A percentile compares a stretch with the other conserved stretches of the same genome.
Evolutionary conservation across 257 asterid species (phyloP).

Genomic region (Solanum bukasovii): DNA sequence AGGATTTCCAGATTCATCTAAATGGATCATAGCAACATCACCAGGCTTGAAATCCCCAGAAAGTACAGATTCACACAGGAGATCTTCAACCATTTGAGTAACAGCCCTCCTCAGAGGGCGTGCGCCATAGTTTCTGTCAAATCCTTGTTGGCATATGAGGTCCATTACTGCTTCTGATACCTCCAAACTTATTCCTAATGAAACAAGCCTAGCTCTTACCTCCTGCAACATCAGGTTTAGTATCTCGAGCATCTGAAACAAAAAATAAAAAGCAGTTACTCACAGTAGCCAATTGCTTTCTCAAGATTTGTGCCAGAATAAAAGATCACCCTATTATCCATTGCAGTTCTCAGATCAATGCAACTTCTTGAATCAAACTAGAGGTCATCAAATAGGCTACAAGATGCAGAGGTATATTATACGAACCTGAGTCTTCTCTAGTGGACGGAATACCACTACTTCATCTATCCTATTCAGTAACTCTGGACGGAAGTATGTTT

Average conservation of each 20-base stretch:
- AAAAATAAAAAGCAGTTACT: background rate
- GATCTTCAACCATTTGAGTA: slow-evolving; percentile 68
- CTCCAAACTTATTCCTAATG: slow-evolving; percentile 65
- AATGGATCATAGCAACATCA: slow-evolving; percentile 55
- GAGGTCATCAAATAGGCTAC: background rate
- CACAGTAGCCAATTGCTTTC: background rate
- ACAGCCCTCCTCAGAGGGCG: slow-evolving; percentile 89
- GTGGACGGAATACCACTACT: slow-evolving; percentile 90
- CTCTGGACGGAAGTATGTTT: slow-evolving; percentile 92
- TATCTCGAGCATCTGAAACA: slow-evolving; percentile 75
- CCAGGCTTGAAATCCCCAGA: slow-evolving; percentile 58
- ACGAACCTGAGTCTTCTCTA: slow-evolving; percentile 86
- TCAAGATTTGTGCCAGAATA: background rate
- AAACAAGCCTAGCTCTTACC: slow-evolving; percentile 59
- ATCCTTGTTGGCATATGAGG: slow-evolving; percentile 75
- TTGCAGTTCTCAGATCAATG: background rate
- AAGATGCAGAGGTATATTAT: background rate
- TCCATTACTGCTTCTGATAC: slow-evolving; percentile 71
- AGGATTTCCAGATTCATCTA: slow-evolving; percentile 76
- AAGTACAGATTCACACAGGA: slow-evolving; percentile 74
- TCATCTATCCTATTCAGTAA: slow-evolving; percentile 90
- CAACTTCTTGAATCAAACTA: background rate
- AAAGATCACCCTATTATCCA: background rate
- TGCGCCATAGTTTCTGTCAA: slow-evolving; percentile 87
- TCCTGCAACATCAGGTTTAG: slow-evolving; percentile 72